Percentiles rank a stretch among this genome's conserved stretches.
phyloP scores from a whole-genome alignment of 352 stramenopile genomes.

The Globisporangium echinulatum region DNA sequence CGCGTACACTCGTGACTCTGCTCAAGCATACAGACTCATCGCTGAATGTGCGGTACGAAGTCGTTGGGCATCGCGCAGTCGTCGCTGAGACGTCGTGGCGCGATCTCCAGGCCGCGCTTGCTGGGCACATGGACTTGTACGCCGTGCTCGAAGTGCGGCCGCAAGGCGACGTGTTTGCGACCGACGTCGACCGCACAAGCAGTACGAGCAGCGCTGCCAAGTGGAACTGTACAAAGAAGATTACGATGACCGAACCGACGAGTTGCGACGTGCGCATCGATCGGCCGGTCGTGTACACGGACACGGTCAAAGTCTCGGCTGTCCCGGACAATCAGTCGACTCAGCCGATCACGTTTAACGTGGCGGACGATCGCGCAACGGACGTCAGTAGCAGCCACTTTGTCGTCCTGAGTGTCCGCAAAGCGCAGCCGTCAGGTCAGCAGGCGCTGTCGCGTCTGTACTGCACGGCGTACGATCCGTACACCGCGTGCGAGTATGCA shows the following conservation, averaged over 20 bases:
- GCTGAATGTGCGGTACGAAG: conserved; percentile 50
- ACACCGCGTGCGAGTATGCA: conserved; percentile 72
- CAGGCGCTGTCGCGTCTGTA: conserved; percentile 39
- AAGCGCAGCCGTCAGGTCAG: conserved; percentile 26
- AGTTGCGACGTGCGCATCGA: conserved; percentile 48
- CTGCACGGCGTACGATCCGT: conserved; percentile 79
- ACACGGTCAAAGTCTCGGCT: conserved; percentile 56
- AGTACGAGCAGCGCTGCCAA: conserved; percentile 33
- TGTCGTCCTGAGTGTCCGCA: conserved; percentile 63
- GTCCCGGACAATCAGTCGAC: conserved; percentile 29
- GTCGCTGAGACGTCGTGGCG: conserved; percentile 37
- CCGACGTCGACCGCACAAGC: conserved; percentile 35
- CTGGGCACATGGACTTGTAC: conserved; percentile 55
- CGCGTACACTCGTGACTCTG: conserved; percentile 33
- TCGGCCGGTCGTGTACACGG: conserved; percentile 63
- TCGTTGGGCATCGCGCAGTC: conserved; percentile 43
- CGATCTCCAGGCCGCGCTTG: conserved; percentile 55
- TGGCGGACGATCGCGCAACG: conserved; percentile 10
- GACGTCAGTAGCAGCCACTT: conserved; percentile 28
- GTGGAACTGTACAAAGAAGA: conserved; percentile 53
- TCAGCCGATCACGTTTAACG: conserved; percentile 46
- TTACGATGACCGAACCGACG: conserved; percentile 48
- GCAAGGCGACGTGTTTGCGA: conserved; percentile 59
- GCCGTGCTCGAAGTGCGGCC: conserved; percentile 55
- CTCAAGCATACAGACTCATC: conserved; percentile 51